These are phyloP conservation scores for Ceratocystis alfenasii DNA, from an alignment of 2,329 filamentous ascomycete species.

Conservation along the genomic window DNA sequence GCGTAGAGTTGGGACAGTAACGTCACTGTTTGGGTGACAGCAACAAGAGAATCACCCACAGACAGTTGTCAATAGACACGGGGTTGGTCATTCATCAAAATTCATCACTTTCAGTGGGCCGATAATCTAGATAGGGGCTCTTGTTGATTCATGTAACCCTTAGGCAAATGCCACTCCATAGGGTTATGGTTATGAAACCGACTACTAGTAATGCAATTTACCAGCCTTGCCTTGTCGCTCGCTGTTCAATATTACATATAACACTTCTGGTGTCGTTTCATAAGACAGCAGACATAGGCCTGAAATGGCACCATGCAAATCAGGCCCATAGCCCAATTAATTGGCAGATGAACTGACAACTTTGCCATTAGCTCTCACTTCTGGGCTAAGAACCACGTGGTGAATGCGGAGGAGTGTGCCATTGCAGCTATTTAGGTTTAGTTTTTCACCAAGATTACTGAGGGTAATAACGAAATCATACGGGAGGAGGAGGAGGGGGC, in stretches of 20 bases:
- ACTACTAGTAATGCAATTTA: neutral
- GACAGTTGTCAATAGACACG: too few relatives aligned
- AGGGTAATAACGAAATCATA: neutral
- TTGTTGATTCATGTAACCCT: neutral
- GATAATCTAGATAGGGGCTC: too few relatives aligned
- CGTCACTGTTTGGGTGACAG: neutral
- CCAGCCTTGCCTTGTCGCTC: neutral
- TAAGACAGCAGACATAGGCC: constrained; percentile 13
- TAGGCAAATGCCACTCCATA: too few relatives aligned
- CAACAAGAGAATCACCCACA: too few relatives aligned
- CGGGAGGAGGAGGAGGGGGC: neutral
- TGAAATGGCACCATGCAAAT: constrained; percentile 16
- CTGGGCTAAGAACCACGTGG: constrained; percentile 10
- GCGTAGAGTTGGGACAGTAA: neutral
- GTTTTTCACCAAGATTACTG: neutral
- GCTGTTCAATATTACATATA: neutral
- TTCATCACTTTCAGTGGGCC: too few relatives aligned
- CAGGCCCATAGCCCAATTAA: constrained; percentile 4
- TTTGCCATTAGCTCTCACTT: constrained; percentile 4
- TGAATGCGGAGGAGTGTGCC: neutral
- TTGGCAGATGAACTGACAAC: constrained; percentile 6
- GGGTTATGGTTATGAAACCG: too few relatives aligned
- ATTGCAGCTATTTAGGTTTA: neutral
- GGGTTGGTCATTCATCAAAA: too few relatives aligned
- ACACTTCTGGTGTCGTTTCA: neutral